These are phyloP conservation scores for Jatropha multifida DNA, from an alignment of 441 rosid species.

Conservation along the genomic window DNA sequence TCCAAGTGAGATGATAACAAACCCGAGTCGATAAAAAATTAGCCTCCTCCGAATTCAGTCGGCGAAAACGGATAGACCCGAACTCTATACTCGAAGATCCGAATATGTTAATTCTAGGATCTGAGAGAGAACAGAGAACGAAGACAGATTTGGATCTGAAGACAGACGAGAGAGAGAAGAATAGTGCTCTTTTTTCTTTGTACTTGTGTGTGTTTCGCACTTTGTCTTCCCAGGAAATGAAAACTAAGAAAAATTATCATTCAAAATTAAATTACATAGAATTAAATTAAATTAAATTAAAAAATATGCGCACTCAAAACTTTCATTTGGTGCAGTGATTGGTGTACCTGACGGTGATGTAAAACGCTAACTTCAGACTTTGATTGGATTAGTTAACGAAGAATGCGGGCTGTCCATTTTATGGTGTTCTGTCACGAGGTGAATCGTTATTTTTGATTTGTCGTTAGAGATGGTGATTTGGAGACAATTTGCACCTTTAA, in stretches of 20 bases:
- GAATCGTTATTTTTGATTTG: neutral
- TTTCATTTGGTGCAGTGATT: neutral
- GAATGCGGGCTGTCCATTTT: neutral
- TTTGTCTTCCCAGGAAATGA: neutral
- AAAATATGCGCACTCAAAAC: neutral
- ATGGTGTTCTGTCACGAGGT: neutral
- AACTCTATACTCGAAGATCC: conserved; percentile 28
- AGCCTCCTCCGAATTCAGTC: neutral
- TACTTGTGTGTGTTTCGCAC: conserved; percentile 15
- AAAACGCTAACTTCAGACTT: neutral
- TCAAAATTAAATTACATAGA: neutral
- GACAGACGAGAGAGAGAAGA: conserved; percentile 14
- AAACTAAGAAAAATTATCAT: neutral
- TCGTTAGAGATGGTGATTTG: no score
- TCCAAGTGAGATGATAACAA: conserved; percentile 28
- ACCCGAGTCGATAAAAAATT: neutral
- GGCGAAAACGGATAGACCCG: conserved; percentile 7
- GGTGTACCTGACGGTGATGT: neutral
- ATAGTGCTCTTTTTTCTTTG: conserved; percentile 1
- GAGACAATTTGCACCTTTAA: no score
- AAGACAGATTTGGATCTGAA: conserved; percentile 52
- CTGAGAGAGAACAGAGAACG: conserved; percentile 23
- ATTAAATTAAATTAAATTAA: neutral
- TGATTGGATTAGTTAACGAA: neutral
- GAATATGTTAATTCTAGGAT: conserved; percentile 40